Evolutionary conservation across 1,284 basidiomycete species (phyloP).

Genomic region (Apiotrichum siamense): DNA sequence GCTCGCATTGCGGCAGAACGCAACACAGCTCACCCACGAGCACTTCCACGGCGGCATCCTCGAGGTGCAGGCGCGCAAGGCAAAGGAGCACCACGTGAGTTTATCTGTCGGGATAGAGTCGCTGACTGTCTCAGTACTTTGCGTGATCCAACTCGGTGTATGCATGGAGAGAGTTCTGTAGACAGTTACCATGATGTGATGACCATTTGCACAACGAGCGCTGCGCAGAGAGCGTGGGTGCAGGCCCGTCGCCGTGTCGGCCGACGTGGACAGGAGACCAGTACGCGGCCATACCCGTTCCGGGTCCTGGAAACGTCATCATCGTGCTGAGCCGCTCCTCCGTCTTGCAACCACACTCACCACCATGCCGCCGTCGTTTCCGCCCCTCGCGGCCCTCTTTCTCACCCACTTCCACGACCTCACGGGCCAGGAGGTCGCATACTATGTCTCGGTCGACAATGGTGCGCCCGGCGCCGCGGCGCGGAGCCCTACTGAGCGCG

Average conservation of each 20-base stretch:
- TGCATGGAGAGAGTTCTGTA: constrained; percentile 8
- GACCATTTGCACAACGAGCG: constrained; percentile 3
- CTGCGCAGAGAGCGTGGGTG: neutral
- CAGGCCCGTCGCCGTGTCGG: too few relatives aligned
- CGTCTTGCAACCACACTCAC: too few relatives aligned
- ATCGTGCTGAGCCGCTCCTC: too few relatives aligned
- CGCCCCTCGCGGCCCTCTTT: constrained; percentile 37
- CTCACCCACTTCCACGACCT: constrained; percentile 44
- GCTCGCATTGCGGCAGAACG: constrained; percentile 76
- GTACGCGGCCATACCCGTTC: too few relatives aligned
- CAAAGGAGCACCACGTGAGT: constrained; percentile 62
- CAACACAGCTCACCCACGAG: constrained; percentile 81
- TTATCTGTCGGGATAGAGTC: neutral
- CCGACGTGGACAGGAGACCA: too few relatives aligned
- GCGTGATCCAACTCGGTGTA: constrained; percentile 12
- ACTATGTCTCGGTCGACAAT: constrained; percentile 26
- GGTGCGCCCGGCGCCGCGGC: too few relatives aligned
- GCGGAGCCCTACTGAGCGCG: too few relatives aligned
- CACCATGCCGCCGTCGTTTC: constrained; percentile 17
- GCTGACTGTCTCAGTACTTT: constrained; percentile 24
- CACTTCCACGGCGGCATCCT: constrained; percentile 86
- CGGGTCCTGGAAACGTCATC: too few relatives aligned
- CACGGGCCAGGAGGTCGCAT: constrained; percentile 36
- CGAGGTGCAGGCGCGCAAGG: constrained; percentile 95
- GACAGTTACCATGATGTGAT: constrained; percentile 12